Base-by-base conservation (phyloP, 352 stramenopile genomes). In the Plasmopara muralis region DNA sequence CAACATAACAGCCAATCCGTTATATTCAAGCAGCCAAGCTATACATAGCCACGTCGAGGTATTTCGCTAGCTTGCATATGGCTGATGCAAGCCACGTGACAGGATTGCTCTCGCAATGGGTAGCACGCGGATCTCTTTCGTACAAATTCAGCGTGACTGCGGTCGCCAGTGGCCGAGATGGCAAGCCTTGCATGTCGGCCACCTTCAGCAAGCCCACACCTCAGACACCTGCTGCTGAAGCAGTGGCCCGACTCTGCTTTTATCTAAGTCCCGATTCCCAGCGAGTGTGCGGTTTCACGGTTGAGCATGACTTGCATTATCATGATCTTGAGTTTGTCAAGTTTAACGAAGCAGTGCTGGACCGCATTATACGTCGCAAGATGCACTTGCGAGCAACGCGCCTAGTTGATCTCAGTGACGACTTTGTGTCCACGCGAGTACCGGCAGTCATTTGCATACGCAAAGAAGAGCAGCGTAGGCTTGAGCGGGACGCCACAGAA, bases 191-290 rank as follows among this genome's bases (percentile, higher is more conserved):
- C 18, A 70, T 89, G 42, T 64, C 72, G 25, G 67, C 68, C 39
- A 83, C 72, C 8, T 86, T 89, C 60, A 87, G 77, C 57, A 85
- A 85, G 12, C 77, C 77, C 28, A 79, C 64, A 6, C 43, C 59
- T 7, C 50, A 64, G 30, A 31, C 49, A 18, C 75, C 77, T 0
- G 51, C 77, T 0, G 54, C 74, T 1, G 53, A 67, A 2, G 75
- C 78, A 0, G 78, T 83, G 15, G 72, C 77, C 33, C 59, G 81
- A 39, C 72, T 85, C n/a, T 72, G 59, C 45, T 89, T 89, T 55
- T 47, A 73, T 29, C 44, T 89, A 13, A 70, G 73, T 28, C 43
- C 65, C 33, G 49, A 64, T 9, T 64, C 81, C 13, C 65, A 69
- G 37, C 37, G 52, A 5, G 75, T 87, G 6, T 43, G 55, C 12